A percentile compares a stretch with the other conserved stretches of the same genome.
Conservation (phyloP, 1,139 yeast genomes). For the Taphrina flavorubra region DNA sequence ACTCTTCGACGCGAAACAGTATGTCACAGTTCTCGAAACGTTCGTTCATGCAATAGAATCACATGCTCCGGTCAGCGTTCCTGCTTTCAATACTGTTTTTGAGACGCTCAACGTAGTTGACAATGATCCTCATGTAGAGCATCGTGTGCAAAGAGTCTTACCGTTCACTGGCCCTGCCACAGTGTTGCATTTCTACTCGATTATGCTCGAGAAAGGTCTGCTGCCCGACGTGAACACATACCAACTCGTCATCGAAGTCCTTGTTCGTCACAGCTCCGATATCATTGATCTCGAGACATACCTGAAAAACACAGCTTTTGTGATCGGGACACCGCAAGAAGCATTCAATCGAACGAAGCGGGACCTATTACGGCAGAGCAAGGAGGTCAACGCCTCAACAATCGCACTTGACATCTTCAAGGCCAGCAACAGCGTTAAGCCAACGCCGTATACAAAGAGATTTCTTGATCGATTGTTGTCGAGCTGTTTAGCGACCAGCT, state of each 20-base stretch:
- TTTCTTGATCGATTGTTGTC: constrained; percentile 15
- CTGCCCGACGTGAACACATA: constrained; percentile 23
- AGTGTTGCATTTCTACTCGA: constrained; percentile 15
- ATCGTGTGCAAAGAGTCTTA: neutral
- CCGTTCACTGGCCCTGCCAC: neutral
- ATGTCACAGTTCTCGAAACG: neutral
- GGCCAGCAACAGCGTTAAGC: constrained; percentile 13
- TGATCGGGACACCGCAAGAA: constrained; percentile 22
- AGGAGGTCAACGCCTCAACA: constrained; percentile 11
- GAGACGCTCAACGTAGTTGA: constrained; percentile 1
- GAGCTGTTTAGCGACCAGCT: constrained; percentile 4
- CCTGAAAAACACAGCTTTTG: neutral
- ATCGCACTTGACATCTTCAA: constrained; percentile 27
- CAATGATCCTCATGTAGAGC: neutral
- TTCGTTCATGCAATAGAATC: neutral
- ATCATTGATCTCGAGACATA: neutral
- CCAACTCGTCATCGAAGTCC: constrained; percentile 4
- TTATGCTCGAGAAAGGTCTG: constrained; percentile 28
- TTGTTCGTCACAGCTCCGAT: constrained; percentile 1
- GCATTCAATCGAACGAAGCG: constrained; percentile 1
- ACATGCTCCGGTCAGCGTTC: neutral
- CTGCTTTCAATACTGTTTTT: constrained; percentile 22
- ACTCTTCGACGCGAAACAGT: neutral
- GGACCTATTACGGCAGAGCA: neutral
- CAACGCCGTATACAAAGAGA: neutral